These are phyloP conservation scores for Pulveroboletus ravenelii DNA, from an alignment of 768 basidiomycete species.

Conservation along the genomic window DNA sequence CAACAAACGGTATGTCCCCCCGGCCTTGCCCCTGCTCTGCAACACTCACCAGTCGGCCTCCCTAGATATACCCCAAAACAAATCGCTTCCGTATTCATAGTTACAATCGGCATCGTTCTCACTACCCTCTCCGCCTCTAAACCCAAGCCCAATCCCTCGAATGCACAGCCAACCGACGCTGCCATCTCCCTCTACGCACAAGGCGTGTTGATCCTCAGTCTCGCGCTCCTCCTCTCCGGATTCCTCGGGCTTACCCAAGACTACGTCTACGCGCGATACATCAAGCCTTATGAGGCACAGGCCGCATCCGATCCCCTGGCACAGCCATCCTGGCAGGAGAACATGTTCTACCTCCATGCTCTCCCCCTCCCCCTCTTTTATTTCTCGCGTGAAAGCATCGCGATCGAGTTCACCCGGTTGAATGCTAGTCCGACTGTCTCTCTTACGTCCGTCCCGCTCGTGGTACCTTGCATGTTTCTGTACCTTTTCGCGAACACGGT, in stretches of 20 bases:
- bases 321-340: slow-evolving; percentile 72
- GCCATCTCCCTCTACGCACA: slow-evolving; percentile 44
- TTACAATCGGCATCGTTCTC: slow-evolving; percentile 72
- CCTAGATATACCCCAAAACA: slow-evolving; percentile 61
- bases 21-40: slow-evolving; percentile 1
- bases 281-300: slow-evolving; percentile 25
- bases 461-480: slow-evolving; percentile 56
- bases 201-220: slow-evolving; percentile 68
- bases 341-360: slow-evolving; percentile 87
- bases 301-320: slow-evolving; percentile 13
- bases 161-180: background rate
- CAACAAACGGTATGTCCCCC: slow-evolving; percentile 52
- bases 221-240: slow-evolving; percentile 77
- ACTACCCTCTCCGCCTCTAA: slow-evolving; percentile 76
- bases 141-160: slow-evolving; percentile 14
- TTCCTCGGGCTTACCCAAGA: slow-evolving; percentile 85
- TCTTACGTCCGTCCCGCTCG: slow-evolving; percentile 9
- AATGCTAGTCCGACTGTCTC: slow-evolving; percentile 9
- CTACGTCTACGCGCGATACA: slow-evolving; percentile 57
- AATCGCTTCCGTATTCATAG: slow-evolving; percentile 69
- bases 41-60: slow-evolving; percentile 3
- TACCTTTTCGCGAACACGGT: slow-evolving; percentile 71
- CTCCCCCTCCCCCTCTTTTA: slow-evolving; percentile 75
- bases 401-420: slow-evolving; percentile 16
- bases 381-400: slow-evolving; percentile 51